phyloP scores from a whole-genome alignment of 2,329 filamentous ascomycete species.

The Nothophaeocryptopus gaeumannii region DNA sequence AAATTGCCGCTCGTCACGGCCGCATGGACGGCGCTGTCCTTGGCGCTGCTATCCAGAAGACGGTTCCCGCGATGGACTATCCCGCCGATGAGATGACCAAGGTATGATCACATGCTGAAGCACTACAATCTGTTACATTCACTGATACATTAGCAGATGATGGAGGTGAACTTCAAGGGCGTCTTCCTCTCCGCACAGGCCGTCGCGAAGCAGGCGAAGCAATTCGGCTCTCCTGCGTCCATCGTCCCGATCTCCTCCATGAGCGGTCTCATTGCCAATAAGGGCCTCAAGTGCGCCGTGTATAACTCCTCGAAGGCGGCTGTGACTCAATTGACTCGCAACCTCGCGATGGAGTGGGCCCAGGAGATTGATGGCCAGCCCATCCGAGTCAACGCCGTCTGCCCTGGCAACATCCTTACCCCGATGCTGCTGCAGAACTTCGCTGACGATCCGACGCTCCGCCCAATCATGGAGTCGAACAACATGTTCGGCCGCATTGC shows the following conservation, averaged over 20 bases:
- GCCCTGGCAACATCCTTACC: constrained; percentile 37
- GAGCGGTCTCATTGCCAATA: constrained; percentile 42
- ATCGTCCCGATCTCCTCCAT: constrained; percentile 53
- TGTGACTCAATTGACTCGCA: constrained; percentile 18
- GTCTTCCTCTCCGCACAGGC: constrained; percentile 48
- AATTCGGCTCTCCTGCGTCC: constrained; percentile 49
- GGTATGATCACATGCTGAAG: constrained; percentile 7
- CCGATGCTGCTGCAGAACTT: constrained; percentile 35
- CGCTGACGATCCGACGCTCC: constrained; percentile 29
- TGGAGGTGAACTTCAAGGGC: constrained; percentile 49
- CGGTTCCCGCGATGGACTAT: constrained; percentile 32
- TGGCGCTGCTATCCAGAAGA: constrained; percentile 33
- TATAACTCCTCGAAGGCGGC: constrained; percentile 41
- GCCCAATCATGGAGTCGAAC: constrained; percentile 30
- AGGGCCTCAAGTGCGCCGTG: constrained; percentile 18
- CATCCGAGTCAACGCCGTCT: constrained; percentile 35
- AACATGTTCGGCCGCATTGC: constrained; percentile 36
- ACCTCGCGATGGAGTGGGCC: constrained; percentile 31
- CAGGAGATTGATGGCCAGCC: constrained; percentile 33
- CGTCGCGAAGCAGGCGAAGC: constrained; percentile 49
- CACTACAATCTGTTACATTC: background rate
- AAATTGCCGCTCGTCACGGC: constrained; percentile 29
- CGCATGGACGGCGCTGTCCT: constrained; percentile 33
- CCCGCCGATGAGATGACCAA: constrained; percentile 33
- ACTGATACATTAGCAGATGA: constrained; percentile 32